Evolutionary conservation across 768 basidiomycete species (phyloP).

Genomic region (Lyophyllum semitale): DNA sequence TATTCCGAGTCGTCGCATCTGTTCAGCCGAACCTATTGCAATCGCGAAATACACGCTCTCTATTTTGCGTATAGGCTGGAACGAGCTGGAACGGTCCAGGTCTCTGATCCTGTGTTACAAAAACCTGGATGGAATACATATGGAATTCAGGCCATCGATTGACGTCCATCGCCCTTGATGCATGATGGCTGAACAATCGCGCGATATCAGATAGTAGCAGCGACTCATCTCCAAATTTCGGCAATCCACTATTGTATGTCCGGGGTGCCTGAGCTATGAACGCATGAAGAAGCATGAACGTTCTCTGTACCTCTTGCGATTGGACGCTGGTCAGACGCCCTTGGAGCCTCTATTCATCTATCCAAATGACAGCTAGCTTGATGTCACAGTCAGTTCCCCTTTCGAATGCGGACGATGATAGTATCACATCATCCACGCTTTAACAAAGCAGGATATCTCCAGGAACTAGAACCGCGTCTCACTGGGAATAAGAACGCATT

Average conservation of each 20-base stretch:
- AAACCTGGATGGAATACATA: not conserved
- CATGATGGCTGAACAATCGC: conserved; percentile 3
- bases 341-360: not conserved
- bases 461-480: not conserved
- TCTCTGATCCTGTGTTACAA: not conserved
- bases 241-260: not conserved
- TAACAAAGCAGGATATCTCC: not conserved
- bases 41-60: not conserved
- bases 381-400: not conserved
- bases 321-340: not conserved
- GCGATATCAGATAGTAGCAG: not conserved
- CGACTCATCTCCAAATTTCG: conserved; percentile 1
- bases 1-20: no score
- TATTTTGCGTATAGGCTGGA: not conserved
- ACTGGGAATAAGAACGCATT: not conserved
- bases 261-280: not conserved
- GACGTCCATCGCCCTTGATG: conserved; percentile 4
- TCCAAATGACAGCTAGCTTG: not conserved
- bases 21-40: not conserved
- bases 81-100: no score
- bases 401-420: not conserved
- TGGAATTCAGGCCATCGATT: conserved; percentile 3
- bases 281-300: not conserved
- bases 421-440: not conserved
- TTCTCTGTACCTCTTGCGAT: not conserved